phyloP scores from a whole-genome alignment of 805 yeast genomes.

The Hanseniaspora vineae region DNA sequence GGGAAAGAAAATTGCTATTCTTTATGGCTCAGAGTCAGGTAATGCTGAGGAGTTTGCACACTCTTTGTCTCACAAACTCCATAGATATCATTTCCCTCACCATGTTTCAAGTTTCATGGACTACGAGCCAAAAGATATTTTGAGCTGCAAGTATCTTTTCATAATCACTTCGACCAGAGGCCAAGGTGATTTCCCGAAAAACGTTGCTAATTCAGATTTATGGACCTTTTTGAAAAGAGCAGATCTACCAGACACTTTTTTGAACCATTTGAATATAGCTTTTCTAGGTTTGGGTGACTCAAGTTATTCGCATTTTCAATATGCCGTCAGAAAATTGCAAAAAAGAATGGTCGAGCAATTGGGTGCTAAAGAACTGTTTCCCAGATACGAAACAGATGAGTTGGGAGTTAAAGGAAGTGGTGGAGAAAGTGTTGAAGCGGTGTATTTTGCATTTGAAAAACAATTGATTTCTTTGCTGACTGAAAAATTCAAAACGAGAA shows the following conservation, averaged over 20 bases:
- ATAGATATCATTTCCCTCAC: constrained; percentile 39
- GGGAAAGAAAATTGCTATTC: constrained; percentile 35
- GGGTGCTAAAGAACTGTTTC: constrained; percentile 63
- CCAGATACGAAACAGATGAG: constrained; percentile 85
- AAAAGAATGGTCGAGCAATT: constrained; percentile 56
- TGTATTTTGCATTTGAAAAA: constrained; percentile 61
- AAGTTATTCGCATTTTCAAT: constrained; percentile 77
- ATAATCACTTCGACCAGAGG: constrained; percentile 80
- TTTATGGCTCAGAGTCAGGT: constrained; percentile 91
- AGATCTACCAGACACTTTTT: constrained; percentile 46
- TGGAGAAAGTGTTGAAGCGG: constrained; percentile 41
- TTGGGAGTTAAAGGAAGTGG: constrained; percentile 53
- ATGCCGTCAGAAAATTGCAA: constrained; percentile 78
- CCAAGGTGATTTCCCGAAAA: constrained; percentile 84
- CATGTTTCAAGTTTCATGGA: constrained; percentile 25
- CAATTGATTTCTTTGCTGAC: constrained; percentile 28
- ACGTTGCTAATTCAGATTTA: constrained; percentile 37
- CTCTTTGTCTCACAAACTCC: constrained; percentile 41
- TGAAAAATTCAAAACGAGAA: constrained; percentile 25
- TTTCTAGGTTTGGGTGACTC: constrained; percentile 91
- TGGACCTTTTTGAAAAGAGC: constrained; percentile 63
- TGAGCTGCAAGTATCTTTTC: constrained; percentile 31
- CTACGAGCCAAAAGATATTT: constrained; percentile 40
- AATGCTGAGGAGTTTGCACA: constrained; percentile 78
- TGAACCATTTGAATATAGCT: constrained; percentile 50